Conservation (phyloP, 345 rosid species). For the Isatis tinctoria region DNA sequence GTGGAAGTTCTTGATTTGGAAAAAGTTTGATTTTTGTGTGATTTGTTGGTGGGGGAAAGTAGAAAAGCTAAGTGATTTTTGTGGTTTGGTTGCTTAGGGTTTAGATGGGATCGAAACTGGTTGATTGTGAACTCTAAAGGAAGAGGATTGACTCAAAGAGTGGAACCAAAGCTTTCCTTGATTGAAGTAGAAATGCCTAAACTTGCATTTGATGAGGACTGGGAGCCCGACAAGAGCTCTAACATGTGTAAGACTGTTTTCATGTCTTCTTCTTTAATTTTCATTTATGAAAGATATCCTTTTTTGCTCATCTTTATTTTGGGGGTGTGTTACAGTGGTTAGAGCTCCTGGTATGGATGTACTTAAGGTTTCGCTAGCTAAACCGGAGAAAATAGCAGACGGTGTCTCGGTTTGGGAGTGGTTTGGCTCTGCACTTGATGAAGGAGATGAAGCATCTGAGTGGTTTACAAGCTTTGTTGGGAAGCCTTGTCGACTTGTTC, state of each 20-base stretch:
- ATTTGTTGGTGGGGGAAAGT: background rate
- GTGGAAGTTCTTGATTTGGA: background rate
- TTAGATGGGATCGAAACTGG: conserved; percentile 91
- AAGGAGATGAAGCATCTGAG: conserved; percentile 77
- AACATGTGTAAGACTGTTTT: conserved; percentile 46
- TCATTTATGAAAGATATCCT: background rate
- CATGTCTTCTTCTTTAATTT: background rate
- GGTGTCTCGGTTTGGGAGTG: conserved; percentile 91
- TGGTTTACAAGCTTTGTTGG: conserved; percentile 81
- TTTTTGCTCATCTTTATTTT: background rate
- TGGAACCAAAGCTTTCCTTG: conserved; percentile 82
- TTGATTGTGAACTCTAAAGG: conserved; percentile 65
- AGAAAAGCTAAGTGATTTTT: background rate
- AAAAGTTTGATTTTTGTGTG: background rate
- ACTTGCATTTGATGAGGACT: conserved; percentile 55
- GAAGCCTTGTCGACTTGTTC: conserved; percentile 73
- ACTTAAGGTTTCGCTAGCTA: conserved; percentile 58
- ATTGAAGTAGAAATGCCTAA: conserved; percentile 57
- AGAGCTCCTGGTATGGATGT: conserved; percentile 77
- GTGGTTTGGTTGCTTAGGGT: conserved; percentile 44
- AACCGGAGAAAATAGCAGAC: conserved; percentile 36
- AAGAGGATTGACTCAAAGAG: conserved; percentile 83
- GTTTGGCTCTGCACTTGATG: conserved; percentile 90
- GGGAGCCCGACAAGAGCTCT: conserved; percentile 54
- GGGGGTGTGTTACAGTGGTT: conserved; percentile 40